Evolutionary conservation across 805 yeast genomes (phyloP).

Genomic region (Naumovozyma dairenensis): DNA sequence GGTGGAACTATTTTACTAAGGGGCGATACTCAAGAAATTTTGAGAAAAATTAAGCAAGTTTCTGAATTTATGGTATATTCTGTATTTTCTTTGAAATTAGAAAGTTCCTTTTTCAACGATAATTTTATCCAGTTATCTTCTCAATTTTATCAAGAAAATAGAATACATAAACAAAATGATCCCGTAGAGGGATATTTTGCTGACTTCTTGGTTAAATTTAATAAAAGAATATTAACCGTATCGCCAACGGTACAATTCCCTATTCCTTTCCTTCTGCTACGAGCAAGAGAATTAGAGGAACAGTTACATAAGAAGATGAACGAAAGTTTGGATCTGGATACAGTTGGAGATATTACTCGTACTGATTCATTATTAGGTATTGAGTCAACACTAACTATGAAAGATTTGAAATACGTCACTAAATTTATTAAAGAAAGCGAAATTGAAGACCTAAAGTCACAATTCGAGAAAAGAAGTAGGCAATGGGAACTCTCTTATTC

Average conservation of each 20-base stretch:
- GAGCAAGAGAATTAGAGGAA: conserved; percentile 45
- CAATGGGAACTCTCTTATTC: conserved; percentile 61
- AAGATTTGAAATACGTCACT: conserved; percentile 26
- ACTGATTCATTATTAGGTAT: conserved; percentile 15
- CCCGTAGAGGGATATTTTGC: conserved; percentile 26
- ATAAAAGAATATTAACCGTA: conserved; percentile 54
- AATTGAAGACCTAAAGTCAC: conserved; percentile 24
- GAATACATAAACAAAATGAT: conserved; percentile 10
- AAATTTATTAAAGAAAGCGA: conserved; percentile 27
- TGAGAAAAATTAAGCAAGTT: conserved; percentile 65
- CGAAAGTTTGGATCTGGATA: conserved; percentile 22
- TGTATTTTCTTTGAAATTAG: conserved; percentile 69
- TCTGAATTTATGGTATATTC: conserved; percentile 73
- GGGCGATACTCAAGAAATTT: conserved; percentile 55
- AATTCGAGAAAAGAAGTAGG: conserved; percentile 31
- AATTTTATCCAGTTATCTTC: conserved; percentile 47
- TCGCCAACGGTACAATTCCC: conserved; percentile 79
- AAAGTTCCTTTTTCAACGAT: conserved; percentile 63
- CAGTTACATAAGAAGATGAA: conserved; percentile 22
- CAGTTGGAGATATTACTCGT: conserved; percentile 8
- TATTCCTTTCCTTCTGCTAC: conserved; percentile 51
- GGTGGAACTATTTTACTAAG: conserved; percentile 86
- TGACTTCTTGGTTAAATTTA: conserved; percentile 33
- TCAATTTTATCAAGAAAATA: conserved; percentile 25
- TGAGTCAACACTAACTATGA: conserved; percentile 25